Conservation (phyloP, 73 alveolate genomes). For the Paramecium caudatum region DNA sequence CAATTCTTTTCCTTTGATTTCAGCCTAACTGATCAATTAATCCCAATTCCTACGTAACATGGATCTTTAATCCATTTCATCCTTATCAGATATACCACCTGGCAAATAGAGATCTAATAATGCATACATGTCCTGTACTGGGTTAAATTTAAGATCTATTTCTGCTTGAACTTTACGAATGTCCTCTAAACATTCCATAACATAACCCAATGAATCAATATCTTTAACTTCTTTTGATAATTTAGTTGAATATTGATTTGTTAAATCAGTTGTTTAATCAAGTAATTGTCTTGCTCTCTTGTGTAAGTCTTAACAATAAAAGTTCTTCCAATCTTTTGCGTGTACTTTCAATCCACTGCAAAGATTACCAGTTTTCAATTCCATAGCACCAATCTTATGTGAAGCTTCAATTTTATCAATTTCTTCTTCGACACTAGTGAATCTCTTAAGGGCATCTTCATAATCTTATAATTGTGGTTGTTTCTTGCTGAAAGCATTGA, state of each 20-base stretch:
- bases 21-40: conserved; percentile 85
- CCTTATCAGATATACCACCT: conserved; percentile 87
- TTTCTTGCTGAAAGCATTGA: conserved; percentile 95
- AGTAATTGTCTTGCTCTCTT: conserved; percentile 94
- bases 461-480: conserved; percentile 98
- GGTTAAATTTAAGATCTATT: conserved; percentile 98
- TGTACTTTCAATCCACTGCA: conserved; percentile 81
- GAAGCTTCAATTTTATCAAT: conserved; percentile 89
- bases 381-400: conserved; percentile 98
- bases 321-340: conserved; percentile 87
- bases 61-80: conserved; percentile 94
- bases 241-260: conserved; percentile 68
- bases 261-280: conserved; percentile 85
- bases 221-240: conserved; percentile 89
- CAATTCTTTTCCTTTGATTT: conserved; percentile 75
- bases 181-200: conserved; percentile 98
- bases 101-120: conserved; percentile 93
- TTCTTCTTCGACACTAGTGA: conserved; percentile 91
- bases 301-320: conserved; percentile 94
- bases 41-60: conserved; percentile 94
- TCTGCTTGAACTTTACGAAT: conserved; percentile 98
- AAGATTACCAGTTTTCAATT: conserved; percentile 85
- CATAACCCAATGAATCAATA: conserved; percentile 98
- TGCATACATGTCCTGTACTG: conserved; percentile 96
- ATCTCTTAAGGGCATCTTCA: conserved; percentile 94